Conservation (phyloP, 1,284 basidiomycete genomes). For the Ganoderma lucidum region DNA sequence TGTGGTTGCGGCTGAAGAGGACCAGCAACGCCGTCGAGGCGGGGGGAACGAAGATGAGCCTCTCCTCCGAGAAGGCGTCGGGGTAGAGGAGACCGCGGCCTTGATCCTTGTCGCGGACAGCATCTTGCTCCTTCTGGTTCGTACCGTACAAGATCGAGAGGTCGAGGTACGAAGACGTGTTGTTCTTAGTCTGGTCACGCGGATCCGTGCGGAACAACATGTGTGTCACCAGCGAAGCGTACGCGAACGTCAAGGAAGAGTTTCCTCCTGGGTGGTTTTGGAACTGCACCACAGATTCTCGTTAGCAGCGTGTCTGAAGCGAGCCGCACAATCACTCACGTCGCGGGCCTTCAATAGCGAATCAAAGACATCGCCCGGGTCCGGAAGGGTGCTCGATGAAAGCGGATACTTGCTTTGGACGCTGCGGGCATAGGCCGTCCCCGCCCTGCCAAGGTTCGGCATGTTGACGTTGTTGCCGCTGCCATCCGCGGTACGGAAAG, state of each 20-base stretch:
- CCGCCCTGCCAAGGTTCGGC: conserved; percentile 79
- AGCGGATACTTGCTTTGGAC: conserved; percentile 62
- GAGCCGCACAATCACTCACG: conserved; percentile 22
- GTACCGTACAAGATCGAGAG: conserved; percentile 79
- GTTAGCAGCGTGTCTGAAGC: background rate
- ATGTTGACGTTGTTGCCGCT: conserved; percentile 75
- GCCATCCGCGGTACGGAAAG: conserved; percentile 78
- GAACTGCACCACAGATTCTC: conserved; percentile 11
- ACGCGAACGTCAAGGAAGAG: conserved; percentile 78
- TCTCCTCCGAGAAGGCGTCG: conserved; percentile 74
- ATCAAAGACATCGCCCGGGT: conserved; percentile 77
- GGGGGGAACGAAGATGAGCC: conserved; percentile 82
- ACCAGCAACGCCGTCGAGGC: conserved; percentile 73
- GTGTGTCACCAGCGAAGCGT: conserved; percentile 82
- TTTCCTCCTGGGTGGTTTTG: conserved; percentile 47
- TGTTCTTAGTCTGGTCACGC: conserved; percentile 64
- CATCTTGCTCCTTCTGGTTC: conserved; percentile 50
- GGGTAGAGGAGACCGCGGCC: conserved; percentile 71
- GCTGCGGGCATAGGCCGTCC: conserved; percentile 77
- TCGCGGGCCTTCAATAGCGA: conserved; percentile 65
- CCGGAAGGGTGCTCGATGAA: conserved; percentile 62
- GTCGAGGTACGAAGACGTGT: conserved; percentile 80
- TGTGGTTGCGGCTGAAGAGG: conserved; percentile 78
- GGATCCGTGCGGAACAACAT: conserved; percentile 73
- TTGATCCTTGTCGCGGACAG: conserved; percentile 33